Conservation (phyloP, 768 basidiomycete genomes). For the Calocybe gangraenosa region DNA sequence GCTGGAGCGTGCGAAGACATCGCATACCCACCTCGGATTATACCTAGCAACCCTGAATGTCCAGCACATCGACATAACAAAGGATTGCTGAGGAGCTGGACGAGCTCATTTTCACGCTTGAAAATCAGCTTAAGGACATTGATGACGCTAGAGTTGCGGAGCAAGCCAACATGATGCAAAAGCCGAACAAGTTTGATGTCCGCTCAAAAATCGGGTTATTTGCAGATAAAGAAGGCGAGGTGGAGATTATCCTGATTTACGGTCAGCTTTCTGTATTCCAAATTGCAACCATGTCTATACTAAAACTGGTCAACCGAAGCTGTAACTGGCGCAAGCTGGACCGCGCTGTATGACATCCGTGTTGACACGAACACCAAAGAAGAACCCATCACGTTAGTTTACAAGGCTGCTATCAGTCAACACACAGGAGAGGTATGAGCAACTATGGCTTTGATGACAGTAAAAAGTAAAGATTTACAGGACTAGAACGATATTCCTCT, state of each 20-base stretch:
- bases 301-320: background rate
- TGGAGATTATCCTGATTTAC: conserved; percentile 35
- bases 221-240: conserved; percentile 30
- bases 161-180: conserved; percentile 16
- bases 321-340: conserved; percentile 22
- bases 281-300: background rate
- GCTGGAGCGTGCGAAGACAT: conserved; percentile 25
- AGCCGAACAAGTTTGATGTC: conserved; percentile 19
- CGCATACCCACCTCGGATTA: conserved; percentile 24
- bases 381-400: conserved; percentile 28
- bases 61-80: conserved; percentile 27
- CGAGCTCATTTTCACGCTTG: conserved; percentile 23
- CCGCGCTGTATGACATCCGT: conserved; percentile 33
- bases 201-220: conserved; percentile 32
- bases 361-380: conserved; percentile 32
- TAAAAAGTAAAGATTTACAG: conserved; percentile 15
- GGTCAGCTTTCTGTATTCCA: conserved; percentile 21
- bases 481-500: conserved; percentile 39
- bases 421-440: conserved; percentile 36
- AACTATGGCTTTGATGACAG: background rate
- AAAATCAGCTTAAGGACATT: conserved; percentile 20
- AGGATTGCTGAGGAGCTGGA: conserved; percentile 29
- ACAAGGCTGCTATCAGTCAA: conserved; percentile 37
- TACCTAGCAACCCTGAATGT: conserved; percentile 32
- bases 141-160: conserved; percentile 23